phyloP scores from a whole-genome alignment of 805 yeast species.

The Ogataea paradorogensis region DNA sequence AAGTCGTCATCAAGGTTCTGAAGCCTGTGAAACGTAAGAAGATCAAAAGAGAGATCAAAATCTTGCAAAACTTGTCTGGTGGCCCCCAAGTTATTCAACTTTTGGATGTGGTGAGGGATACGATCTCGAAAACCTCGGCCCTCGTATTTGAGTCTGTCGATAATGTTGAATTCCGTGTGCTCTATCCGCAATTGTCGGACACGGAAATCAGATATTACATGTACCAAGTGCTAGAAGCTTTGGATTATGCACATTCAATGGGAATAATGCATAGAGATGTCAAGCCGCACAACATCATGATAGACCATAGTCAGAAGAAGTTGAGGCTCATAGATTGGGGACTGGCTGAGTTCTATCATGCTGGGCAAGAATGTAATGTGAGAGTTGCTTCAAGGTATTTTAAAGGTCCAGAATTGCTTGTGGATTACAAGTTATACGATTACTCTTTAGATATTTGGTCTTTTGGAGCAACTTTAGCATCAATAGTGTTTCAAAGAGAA shows the following conservation, averaged over 20 bases:
- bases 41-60: slow-evolving; percentile 85
- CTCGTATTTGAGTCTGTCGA: slow-evolving; percentile 80
- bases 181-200: slow-evolving; percentile 76
- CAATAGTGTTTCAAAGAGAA: slow-evolving; percentile 85
- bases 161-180: slow-evolving; percentile 75
- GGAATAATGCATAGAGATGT: slow-evolving; percentile 97
- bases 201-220: slow-evolving; percentile 79
- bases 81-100: slow-evolving; percentile 80
- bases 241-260: slow-evolving; percentile 89
- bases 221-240: slow-evolving; percentile 74
- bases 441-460: slow-evolving; percentile 94
- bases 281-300: slow-evolving; percentile 95
- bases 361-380: slow-evolving; percentile 85
- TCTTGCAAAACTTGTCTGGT: slow-evolving; percentile 77
- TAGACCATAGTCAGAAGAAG: slow-evolving; percentile 70
- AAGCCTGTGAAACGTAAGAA: slow-evolving; percentile 93
- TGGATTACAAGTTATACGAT: slow-evolving; percentile 84
- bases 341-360: slow-evolving; percentile 88
- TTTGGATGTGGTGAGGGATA: slow-evolving; percentile 79
- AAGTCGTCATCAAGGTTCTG: slow-evolving; percentile 82
- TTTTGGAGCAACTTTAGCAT: slow-evolving; percentile 88
- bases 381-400: slow-evolving; percentile 91
- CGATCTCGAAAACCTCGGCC: slow-evolving; percentile 79
- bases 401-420: slow-evolving; percentile 89
- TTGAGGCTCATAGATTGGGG: slow-evolving; percentile 94